Evolutionary conservation across 176 grass and related monocot genomes (phyloP), one percentile per base, ranked within the genome.

Genomic region (Paspalum notatum): DNA sequence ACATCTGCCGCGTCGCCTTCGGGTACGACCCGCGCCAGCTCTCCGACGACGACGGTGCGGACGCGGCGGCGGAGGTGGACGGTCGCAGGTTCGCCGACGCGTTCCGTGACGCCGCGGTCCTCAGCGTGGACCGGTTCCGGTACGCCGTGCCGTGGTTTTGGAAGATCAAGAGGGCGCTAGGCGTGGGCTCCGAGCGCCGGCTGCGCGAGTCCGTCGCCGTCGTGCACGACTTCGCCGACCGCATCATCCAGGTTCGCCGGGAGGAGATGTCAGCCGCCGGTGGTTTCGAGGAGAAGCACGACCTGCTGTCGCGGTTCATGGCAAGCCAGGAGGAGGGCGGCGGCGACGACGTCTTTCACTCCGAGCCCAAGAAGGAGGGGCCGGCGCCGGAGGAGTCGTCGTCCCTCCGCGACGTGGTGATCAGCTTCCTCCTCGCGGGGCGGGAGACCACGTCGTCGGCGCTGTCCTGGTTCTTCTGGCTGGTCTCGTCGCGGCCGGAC

Each of bases 281-380:
- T 2, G 26, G 24, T 17, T 32, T 32, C 32, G 32, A 32, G 32
- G 76, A 89, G 46, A 89, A 91, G 21, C 75, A 87, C 0, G 91
- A 93, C 78, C 81, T 93, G 22, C 69, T 97, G 15, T 93, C 94
- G 6, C 58, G 86, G 17, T 89, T 91, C 82, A 72, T 91, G 22
- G 74, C 60, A 42, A 81, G 56, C 84, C 66, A 88, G 62, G 58
- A 71, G 40, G 91, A 74, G 13, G 24, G 25, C 15, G 85, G 3
- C 32, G 32, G 3, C 32, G 32, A 32, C 32, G 32, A 32, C 32
- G 32, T 32, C 32, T 32, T 32, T 32, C 2, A 83, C 81, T 77
- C 84, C 38, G 83, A 87, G 16, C 77, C 86, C 25, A 81, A 91
- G 16, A 81, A 91, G 16, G 82, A 32, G 32, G 32, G 32, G 2